phyloP scores from a whole-genome alignment of 1,284 basidiomycete genomes.

The Cerrena zonata region DNA sequence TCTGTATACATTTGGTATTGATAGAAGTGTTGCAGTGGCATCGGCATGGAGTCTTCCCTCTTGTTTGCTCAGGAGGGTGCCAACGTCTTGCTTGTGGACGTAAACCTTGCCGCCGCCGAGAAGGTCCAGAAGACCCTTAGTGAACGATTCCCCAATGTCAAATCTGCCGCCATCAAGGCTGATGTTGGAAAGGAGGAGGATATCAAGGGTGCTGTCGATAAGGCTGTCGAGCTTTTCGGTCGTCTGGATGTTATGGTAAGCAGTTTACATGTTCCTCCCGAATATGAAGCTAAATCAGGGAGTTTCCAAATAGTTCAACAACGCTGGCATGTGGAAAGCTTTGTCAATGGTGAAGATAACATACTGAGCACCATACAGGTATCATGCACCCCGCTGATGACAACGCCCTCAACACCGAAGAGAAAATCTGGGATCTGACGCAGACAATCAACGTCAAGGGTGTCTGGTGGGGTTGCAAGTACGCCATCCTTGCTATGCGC shows the following conservation, averaged over 20 bases:
- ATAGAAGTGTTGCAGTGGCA: conserved; percentile 55
- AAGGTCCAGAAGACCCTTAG: conserved; percentile 63
- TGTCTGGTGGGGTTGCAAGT: conserved; percentile 98
- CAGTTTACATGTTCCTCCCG: too few relatives aligned
- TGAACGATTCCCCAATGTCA: conserved; percentile 63
- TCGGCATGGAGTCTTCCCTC: conserved; percentile 88
- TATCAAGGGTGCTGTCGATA: conserved; percentile 75
- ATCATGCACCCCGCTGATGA: conserved; percentile 96
- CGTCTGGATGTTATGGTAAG: conserved; percentile 87
- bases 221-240: conserved; percentile 79
- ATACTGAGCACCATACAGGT: conserved; percentile 46
- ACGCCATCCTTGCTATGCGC: conserved; percentile 93
- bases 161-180: conserved; percentile 68
- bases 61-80: conserved; percentile 92
- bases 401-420: conserved; percentile 91
- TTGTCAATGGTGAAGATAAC: conserved; percentile 5
- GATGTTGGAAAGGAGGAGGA: conserved; percentile 88
- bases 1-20: neutral
- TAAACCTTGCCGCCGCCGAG: conserved; percentile 76
- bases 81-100: conserved; percentile 79
- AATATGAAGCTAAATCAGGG: too few relatives aligned
- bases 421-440: conserved; percentile 91
- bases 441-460: conserved; percentile 96
- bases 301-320: conserved; percentile 79
- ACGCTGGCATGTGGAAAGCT: conserved; percentile 60